phyloP scores from a whole-genome alignment of 169 alveolate genomes.

The Plasmodium adleri region DNA sequence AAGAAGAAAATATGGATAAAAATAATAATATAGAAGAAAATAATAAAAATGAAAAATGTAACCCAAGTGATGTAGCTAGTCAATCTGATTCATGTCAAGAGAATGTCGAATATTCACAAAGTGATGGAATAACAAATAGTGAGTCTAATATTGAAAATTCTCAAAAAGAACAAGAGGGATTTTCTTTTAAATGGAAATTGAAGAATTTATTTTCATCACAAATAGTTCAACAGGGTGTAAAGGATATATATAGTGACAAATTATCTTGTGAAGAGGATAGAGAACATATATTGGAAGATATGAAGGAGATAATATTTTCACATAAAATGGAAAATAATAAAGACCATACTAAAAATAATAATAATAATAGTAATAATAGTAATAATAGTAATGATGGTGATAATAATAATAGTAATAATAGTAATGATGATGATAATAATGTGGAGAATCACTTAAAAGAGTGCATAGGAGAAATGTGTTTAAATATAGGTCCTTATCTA shows the following conservation, averaged over 20 bases:
- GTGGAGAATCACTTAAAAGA: not conserved
- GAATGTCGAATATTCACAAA: no score
- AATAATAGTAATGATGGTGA: not conserved
- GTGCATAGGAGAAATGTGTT: slow-evolving; percentile 12
- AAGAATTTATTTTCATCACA: slow-evolving; percentile 37
- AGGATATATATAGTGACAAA: not conserved
- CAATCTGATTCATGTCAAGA: no score
- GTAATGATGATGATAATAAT: slow-evolving; percentile 7
- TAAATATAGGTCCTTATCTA: slow-evolving; percentile 20
- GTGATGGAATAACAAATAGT: no score
- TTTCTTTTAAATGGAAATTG: slow-evolving; percentile 30
- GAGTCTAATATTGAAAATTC: no score
- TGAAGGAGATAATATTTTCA: not conserved
- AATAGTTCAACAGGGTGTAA: not conserved
- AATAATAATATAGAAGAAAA: not conserved
- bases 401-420: not conserved
- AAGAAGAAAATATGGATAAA: not conserved
- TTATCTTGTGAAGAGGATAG: not conserved
- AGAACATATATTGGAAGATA: not conserved
- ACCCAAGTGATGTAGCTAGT: not conserved
- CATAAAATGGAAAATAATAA: not conserved
- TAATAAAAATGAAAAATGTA: not conserved
- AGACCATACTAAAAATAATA: not conserved
- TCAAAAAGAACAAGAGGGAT: slow-evolving; percentile 9
- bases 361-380: not conserved